A percentile compares a stretch with the other conserved stretches of the same genome.
These are phyloP conservation scores for Leptoxyphium fumago DNA, from an alignment of 2,329 filamentous ascomycete species.

Conservation along the genomic window DNA sequence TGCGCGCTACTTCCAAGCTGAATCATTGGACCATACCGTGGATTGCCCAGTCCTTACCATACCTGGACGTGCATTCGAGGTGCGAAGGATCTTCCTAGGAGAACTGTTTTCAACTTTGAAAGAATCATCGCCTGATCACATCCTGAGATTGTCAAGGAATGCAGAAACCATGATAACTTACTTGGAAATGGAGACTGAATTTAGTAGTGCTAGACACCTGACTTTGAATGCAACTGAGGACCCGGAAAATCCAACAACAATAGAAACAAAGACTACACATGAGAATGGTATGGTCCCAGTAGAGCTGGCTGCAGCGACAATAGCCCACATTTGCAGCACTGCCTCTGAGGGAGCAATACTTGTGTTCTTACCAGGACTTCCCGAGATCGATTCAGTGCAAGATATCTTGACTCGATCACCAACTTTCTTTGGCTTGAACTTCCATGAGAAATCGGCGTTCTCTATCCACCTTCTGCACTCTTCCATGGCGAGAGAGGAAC, in stretches of 20 bases:
- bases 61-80: conserved; percentile 29
- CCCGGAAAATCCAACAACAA: no score
- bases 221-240: no score
- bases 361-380: conserved; percentile 33
- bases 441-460: conserved; percentile 26
- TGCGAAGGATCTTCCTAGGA: conserved; percentile 29
- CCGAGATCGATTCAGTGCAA: conserved; percentile 23
- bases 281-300: conserved; percentile 25
- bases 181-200: conserved; percentile 9
- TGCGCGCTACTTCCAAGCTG: conserved; percentile 26
- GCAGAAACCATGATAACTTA: conserved; percentile 3
- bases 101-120: conserved; percentile 22
- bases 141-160: no score
- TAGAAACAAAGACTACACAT: conserved; percentile 2
- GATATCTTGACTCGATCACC: conserved; percentile 15
- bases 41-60: conserved; percentile 28
- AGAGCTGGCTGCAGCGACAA: conserved; percentile 28
- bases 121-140: neutral
- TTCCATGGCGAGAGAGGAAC: conserved; percentile 25
- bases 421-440: conserved; percentile 23
- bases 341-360: conserved; percentile 31
- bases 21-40: conserved; percentile 9
- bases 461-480: conserved; percentile 35
- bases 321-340: conserved; percentile 32
- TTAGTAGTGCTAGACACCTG: conserved; percentile 1